A percentile compares a stretch with the other conserved stretches of the same genome.
These are phyloP conservation scores for Cercospora sp. DNA, from an alignment of 2,329 filamentous ascomycete species.

Conservation along the genomic window DNA sequence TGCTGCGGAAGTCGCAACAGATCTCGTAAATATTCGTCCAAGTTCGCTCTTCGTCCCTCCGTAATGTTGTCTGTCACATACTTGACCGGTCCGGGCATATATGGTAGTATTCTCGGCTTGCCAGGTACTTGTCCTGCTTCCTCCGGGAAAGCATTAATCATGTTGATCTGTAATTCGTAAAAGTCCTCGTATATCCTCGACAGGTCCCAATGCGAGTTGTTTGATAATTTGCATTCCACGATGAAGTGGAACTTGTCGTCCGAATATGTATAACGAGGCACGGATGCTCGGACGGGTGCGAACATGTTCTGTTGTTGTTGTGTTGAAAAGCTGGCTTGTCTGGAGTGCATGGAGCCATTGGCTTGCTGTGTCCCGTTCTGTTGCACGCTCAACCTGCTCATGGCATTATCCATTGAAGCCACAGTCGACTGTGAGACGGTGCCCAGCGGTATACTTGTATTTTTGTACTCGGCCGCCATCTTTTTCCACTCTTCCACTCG, in stretches of 20 bases:
- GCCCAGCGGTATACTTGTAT: slow-evolving; percentile 93
- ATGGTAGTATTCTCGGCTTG: slow-evolving; percentile 78
- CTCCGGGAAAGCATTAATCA: slow-evolving; percentile 85
- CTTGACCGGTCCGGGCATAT: slow-evolving; percentile 97
- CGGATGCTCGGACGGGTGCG: slow-evolving; percentile 78
- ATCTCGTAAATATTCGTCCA: slow-evolving; percentile 95
- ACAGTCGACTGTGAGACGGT: slow-evolving; percentile 65
- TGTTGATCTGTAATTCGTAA: slow-evolving; percentile 95
- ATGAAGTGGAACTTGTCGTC: slow-evolving; percentile 99
- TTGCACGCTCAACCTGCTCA: slow-evolving; percentile 77
- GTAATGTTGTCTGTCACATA: slow-evolving; percentile 98
- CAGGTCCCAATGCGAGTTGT: slow-evolving; percentile 88
- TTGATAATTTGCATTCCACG: slow-evolving; percentile 86
- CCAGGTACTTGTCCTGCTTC: slow-evolving; percentile 83
- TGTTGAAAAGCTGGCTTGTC: slow-evolving; percentile 43
- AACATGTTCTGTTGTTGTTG: slow-evolving; percentile 52
- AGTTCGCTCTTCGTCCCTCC: slow-evolving; percentile 84
- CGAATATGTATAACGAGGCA: slow-evolving; percentile 90
- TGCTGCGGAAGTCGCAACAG: slow-evolving; percentile 78
- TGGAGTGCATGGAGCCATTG: slow-evolving; percentile 33
- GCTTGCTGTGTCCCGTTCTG: slow-evolving; percentile 46
- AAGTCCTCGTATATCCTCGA: slow-evolving; percentile 97
- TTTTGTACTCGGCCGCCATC: slow-evolving; percentile 99
- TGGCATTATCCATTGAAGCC: slow-evolving; percentile 51
- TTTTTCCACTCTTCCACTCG: slow-evolving; percentile 99